A percentile compares a stretch with the other conserved stretches of the same genome.
phyloP scores from a whole-genome alignment of 2,329 filamentous ascomycete genomes.

The Phialophora verrucosa region DNA sequence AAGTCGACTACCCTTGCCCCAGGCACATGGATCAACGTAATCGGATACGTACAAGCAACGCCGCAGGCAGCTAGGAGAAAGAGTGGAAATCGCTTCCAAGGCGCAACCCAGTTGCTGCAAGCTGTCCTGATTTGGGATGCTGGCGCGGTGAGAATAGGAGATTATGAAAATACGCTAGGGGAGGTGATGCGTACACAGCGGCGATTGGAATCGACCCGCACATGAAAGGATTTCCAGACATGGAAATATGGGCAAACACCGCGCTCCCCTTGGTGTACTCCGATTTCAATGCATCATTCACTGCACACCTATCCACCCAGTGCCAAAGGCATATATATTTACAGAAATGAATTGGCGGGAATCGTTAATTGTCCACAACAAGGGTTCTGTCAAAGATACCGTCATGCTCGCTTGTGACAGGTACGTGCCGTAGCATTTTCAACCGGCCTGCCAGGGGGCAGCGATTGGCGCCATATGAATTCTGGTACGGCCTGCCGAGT shows the following conservation, averaged over 20 bases:
- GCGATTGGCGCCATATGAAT: conserved; percentile 6
- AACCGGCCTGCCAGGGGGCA: conserved; percentile 9
- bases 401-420: background rate
- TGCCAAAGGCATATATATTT: background rate
- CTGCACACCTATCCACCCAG: background rate
- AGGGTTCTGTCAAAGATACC: background rate
- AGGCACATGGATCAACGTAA: conserved; percentile 87
- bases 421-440: conserved; percentile 4
- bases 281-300: background rate
- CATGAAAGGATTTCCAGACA: conserved; percentile 6
- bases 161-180: conserved; percentile 69
- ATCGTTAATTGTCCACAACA: background rate
- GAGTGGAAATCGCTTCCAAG: conserved; percentile 18
- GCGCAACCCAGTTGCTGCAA: conserved; percentile 62
- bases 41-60: conserved; percentile 69
- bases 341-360: background rate
- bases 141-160: conserved; percentile 71
- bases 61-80: conserved; percentile 41
- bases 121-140: conserved; percentile 79
- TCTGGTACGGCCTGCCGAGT: conserved; percentile 9
- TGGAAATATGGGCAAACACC: background rate
- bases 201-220: conserved; percentile 2
- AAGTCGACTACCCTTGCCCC: conserved; percentile 64
- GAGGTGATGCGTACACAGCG: conserved; percentile 40
- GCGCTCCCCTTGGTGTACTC: background rate